phyloP scores from a whole-genome alignment of 2,329 filamentous ascomycete genomes.

The Xylogone sp. region DNA sequence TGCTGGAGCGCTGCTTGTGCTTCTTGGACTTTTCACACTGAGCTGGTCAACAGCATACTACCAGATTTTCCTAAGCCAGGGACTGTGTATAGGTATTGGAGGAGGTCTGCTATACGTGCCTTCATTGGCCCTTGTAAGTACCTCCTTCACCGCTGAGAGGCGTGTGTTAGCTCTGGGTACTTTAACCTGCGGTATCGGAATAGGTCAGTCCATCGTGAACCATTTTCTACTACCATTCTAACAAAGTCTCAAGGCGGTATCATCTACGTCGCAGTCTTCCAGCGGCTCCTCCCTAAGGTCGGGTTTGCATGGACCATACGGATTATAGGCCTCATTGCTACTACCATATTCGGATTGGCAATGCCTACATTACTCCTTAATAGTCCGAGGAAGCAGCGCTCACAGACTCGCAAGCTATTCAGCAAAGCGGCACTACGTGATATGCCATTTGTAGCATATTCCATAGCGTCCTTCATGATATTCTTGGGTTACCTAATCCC shows the following conservation, averaged over 20 bases:
- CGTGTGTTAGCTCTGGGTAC: neutral
- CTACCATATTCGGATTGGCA: constrained; percentile 16
- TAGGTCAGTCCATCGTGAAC: neutral
- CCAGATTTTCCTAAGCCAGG: neutral
- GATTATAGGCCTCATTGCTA: constrained; percentile 21
- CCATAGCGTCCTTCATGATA: constrained; percentile 62
- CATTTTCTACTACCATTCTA: neutral
- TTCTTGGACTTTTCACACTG: neutral
- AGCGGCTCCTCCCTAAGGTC: constrained; percentile 21
- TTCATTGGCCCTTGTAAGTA: neutral
- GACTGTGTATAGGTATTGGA: neutral
- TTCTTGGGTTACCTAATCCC: constrained; percentile 78
- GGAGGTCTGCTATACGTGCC: neutral
- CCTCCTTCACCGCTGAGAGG: neutral
- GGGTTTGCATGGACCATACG: constrained; percentile 26
- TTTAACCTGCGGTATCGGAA: neutral
- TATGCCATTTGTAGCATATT: constrained; percentile 67
- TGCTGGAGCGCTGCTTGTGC: neutral
- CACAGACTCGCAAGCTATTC: constrained; percentile 54
- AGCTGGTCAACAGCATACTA: neutral
- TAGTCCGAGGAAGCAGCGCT: constrained; percentile 5
- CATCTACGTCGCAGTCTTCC: constrained; percentile 50
- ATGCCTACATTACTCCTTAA: neutral
- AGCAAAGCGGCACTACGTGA: constrained; percentile 44
- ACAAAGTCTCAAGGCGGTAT: constrained; percentile 39